Evolutionary conservation across 2,329 filamentous ascomycete genomes (phyloP), one percentile per base, ranked within the genome.

Genomic region (Oidium heveae): DNA sequence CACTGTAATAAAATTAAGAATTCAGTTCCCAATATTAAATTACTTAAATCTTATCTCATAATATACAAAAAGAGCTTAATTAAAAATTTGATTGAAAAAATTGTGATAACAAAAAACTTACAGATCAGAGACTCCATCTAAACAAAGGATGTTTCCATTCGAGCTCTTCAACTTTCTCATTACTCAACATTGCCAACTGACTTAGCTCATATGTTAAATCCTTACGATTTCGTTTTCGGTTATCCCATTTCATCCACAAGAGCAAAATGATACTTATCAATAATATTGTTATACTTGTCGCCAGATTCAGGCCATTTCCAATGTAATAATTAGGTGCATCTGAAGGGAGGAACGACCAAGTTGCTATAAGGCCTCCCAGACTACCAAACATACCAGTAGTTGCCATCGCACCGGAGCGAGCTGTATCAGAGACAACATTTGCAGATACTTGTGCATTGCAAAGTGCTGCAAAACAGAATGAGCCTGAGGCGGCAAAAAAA

Each of bases 401-500:
- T 0, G 81, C 84, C 9, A 77, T 77, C 13, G 83, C 83, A 16
- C 87, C 75, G 9, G 79, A 73, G 46, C 83, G 73, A 2, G 82
- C 74, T 56, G 80, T 80, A 63, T 87, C 84, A 0, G 82, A 83
- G 1, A 77, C 77, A 1, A 86, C 69, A 61, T 87, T 88, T 77
- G 86, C 86, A 61, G 81, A 82, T 66, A 82, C 87, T 83, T 84
- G 88, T 65, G 82, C 87, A 8, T 87, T 76, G 46, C 87, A 77
- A 33, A 94, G 80, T 0, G 89, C 87, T 82, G 94, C 88, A n/a
- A 87, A 85, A 0, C 79, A 80, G 68, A 93, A 95, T 0, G 77
- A 75, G 52, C 86, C 86, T 69, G 80, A 80, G 1, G 84, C 82
- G 52, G 93, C 77, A 34, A 95, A 70, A 70, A 93, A 94, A 0